A percentile compares a stretch with the other conserved stretches of the same genome.
These are phyloP conservation scores for Casaregolazyma lundiana DNA, from an alignment of 1,139 yeast species.

Conservation along the genomic window DNA sequence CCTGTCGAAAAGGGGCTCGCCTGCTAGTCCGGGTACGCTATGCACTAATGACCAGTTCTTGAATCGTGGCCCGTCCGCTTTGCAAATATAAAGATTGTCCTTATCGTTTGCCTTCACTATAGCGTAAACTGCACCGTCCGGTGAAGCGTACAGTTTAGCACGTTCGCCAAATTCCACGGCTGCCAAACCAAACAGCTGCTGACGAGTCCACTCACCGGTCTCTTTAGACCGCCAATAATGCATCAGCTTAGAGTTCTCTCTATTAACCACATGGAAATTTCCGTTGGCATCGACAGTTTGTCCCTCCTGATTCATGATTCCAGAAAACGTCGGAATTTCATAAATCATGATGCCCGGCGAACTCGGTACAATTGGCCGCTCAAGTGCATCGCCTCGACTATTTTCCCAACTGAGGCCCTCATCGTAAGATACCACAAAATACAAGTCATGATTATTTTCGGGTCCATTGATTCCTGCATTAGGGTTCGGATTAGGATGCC, in stretches of 20 bases:
- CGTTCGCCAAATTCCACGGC: slow-evolving; percentile 11
- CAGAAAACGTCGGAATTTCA: slow-evolving; percentile 20
- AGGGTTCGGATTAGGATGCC: no score
- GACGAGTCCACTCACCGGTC: slow-evolving; percentile 5
- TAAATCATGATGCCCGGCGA: slow-evolving; percentile 15
- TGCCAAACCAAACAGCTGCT: background rate
- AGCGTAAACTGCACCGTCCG: no score
- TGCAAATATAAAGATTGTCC: no score
- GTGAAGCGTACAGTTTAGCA: slow-evolving; percentile 8
- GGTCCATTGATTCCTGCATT: no score
- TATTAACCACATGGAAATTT: slow-evolving; percentile 21
- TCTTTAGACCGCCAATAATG: slow-evolving; percentile 16
- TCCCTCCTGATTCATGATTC: slow-evolving; percentile 26
- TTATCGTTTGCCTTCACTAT: no score
- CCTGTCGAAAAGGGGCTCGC: no score
- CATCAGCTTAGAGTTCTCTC: slow-evolving; percentile 18
- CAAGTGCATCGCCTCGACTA: slow-evolving; percentile 11
- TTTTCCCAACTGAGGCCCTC: slow-evolving; percentile 21
- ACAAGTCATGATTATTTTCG: no score
- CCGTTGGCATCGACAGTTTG: slow-evolving; percentile 19
- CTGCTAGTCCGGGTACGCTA: no score
- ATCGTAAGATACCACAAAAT: slow-evolving; percentile 23
- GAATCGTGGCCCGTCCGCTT: no score
- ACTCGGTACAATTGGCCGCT: slow-evolving; percentile 16
- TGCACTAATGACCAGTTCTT: no score